A percentile compares a stretch with the other conserved stretches of the same genome.
Evolutionary conservation across 202 grass and related monocot genomes (phyloP).

Genomic region (Bolboschoenoplectus hybrid): DNA sequence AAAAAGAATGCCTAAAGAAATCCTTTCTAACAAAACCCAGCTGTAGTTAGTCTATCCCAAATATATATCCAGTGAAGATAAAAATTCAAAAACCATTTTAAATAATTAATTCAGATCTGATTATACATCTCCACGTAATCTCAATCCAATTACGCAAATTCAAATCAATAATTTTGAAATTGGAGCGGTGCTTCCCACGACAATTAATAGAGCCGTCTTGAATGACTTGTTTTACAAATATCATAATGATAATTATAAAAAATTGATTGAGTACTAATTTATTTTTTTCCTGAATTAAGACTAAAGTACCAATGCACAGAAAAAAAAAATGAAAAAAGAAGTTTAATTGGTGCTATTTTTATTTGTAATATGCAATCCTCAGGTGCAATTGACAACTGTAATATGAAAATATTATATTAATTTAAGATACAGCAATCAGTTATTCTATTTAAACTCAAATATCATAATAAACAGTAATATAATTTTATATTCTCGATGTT

Average conservation of each 20-base stretch:
- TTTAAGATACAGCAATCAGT: not conserved
- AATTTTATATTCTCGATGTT: no score
- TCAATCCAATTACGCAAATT: not conserved
- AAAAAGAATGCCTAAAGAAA: not conserved
- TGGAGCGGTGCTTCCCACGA: constrained; percentile 21
- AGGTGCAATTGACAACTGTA: not conserved
- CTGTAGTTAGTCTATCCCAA: not conserved
- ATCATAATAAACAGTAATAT: no score
- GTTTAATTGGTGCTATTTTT: not conserved
- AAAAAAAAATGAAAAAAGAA: not conserved
- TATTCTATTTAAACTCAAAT: no score
- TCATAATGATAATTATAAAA: not conserved
- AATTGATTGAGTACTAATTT: not conserved
- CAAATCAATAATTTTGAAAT: not conserved
- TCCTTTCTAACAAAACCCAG: not conserved
- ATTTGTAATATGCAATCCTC: not conserved
- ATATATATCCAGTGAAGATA: constrained; percentile 16
- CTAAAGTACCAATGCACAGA: not conserved
- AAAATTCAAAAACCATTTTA: not conserved
- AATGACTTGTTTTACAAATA: not conserved
- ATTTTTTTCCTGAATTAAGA: not conserved
- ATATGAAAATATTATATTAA: not conserved
- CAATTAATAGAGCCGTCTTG: not conserved
- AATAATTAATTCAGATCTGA: constrained; percentile 9
- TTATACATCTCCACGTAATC: constrained; percentile 24